Evolutionary conservation across 768 basidiomycete genomes (phyloP), one percentile per base, ranked within the genome.

Genomic region (Mycena galopus): DNA sequence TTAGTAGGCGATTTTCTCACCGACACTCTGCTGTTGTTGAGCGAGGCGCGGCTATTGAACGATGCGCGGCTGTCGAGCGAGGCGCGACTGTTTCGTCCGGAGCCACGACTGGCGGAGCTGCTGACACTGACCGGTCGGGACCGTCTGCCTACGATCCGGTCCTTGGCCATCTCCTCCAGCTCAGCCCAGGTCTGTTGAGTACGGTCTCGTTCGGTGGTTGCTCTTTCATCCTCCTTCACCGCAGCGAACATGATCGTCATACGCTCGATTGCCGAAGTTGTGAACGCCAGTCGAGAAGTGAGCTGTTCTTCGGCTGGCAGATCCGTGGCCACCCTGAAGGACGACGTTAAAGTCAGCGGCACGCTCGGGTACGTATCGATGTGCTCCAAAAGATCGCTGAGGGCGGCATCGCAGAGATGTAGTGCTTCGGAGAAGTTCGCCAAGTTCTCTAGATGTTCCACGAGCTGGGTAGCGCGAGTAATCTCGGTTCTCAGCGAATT

Each of bases 361-460:
- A 84, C 79, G 3, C 89, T 86, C 11, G 95, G 95, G 77, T 91
- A 96, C 76, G 93, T 94, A 79, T 97, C 95, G 65, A 96, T 86
- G 77, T 96, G 94, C 77, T 96, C 94, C 56, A 97, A 83, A 6
- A 96, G 85, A 79, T 96, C 94, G 76, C 95, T 96, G 53, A 96
- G 84, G 25, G 91, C 89, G n/a, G 85, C 83, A 78, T 97, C 95
- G 75, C 94, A 95, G 23, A 79, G 78, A 30, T 85, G 84, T 11
- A 92, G 79, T 39, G 83, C 77, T 25, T 85, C 81, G 7, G 85
- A 81, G 58, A 96, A 82, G n/a, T 84, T 81, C 12, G 87, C 88
- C n/a, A 96, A 82, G 42, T 81, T 82, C 62, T 87, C 82, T 29
- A 94, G 79, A 53, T 85, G 86, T 35, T 85, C 81, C 77, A 94